phyloP scores from a whole-genome alignment of 2,329 filamentous ascomycete species.

The Aspergillus quadricinctus region DNA sequence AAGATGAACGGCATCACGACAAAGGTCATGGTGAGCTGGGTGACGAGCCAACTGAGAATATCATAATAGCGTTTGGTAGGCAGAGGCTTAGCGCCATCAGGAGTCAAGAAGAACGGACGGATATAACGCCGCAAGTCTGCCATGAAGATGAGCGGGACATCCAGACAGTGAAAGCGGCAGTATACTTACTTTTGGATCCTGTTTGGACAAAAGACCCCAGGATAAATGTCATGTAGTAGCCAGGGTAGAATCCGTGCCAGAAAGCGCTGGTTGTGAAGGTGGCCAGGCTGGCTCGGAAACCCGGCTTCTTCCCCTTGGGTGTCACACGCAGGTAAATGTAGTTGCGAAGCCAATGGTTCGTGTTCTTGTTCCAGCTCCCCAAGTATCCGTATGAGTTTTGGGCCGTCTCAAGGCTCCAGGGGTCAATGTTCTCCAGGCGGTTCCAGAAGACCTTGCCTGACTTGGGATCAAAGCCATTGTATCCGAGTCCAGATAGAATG shows the following conservation, averaged over 20 bases:
- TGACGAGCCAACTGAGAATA: constrained; percentile 66
- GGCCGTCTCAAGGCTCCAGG: constrained; percentile 78
- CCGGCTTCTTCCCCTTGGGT: constrained; percentile 90
- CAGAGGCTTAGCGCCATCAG: constrained; percentile 65
- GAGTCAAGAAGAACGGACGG: constrained; percentile 86
- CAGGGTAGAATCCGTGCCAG: constrained; percentile 97
- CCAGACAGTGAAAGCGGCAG: background rate
- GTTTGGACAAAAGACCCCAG: constrained; percentile 90
- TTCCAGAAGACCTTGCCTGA: constrained; percentile 88
- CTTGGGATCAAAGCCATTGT: constrained; percentile 82
- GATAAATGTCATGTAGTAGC: constrained; percentile 89
- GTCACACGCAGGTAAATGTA: constrained; percentile 95
- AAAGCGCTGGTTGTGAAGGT: constrained; percentile 93
- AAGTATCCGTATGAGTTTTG: constrained; percentile 93
- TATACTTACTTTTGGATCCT: constrained; percentile 77
- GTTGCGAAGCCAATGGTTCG: constrained; percentile 92
- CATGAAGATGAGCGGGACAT: constrained; percentile 11
- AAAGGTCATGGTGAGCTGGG: constrained; percentile 81
- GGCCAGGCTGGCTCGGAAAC: constrained; percentile 87
- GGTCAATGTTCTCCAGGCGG: constrained; percentile 82
- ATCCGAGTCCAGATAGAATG: constrained; percentile 88
- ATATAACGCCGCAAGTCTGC: constrained; percentile 82
- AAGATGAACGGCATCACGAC: constrained; percentile 79
- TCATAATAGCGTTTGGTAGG: constrained; percentile 84
- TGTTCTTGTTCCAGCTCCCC: constrained; percentile 97